Conservation (phyloP, 495 filamentous ascomycete genomes). For the Daldinia decipiens region DNA sequence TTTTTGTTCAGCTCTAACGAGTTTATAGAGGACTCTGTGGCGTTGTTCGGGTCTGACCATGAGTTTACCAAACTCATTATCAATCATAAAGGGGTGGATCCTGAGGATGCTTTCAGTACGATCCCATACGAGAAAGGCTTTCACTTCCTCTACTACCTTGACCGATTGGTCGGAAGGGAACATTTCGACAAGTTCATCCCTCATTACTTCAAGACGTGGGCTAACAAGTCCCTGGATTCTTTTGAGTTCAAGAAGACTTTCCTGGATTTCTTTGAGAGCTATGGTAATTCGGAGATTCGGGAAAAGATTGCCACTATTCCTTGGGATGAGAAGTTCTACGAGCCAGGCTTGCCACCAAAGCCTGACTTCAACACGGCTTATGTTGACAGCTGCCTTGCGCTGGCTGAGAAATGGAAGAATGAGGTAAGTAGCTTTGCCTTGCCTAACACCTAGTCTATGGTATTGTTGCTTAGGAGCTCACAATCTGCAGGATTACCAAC, state of each 20-base stretch:
- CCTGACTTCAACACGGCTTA: constrained; percentile 89
- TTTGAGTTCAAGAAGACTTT: constrained; percentile 92
- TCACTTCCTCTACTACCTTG: constrained; percentile 78
- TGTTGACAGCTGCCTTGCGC: constrained; percentile 82
- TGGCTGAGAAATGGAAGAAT: constrained; percentile 81
- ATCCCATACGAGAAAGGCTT: constrained; percentile 80
- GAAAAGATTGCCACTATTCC: constrained; percentile 74
- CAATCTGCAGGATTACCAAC: constrained; percentile 65
- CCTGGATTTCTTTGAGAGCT: constrained; percentile 79
- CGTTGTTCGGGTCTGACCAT: constrained; percentile 79
- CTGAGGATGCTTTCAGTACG: constrained; percentile 92
- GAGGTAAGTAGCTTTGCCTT: constrained; percentile 33
- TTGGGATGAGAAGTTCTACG: constrained; percentile 90
- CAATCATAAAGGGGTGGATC: constrained; percentile 87
- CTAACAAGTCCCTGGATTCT: constrained; percentile 84
- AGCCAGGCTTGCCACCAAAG: constrained; percentile 86
- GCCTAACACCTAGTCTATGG: neutral
- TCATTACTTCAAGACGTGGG: constrained; percentile 88
- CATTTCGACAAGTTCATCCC: constrained; percentile 95
- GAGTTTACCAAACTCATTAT: constrained; percentile 92
- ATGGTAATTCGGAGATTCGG: constrained; percentile 69
- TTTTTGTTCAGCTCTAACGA: constrained; percentile 51
- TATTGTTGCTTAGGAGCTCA: constrained; percentile 12
- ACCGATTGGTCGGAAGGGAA: constrained; percentile 82
- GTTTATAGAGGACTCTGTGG: constrained; percentile 71